These are phyloP conservation scores for Aphanoascus verrucosus DNA, from an alignment of 2,329 filamentous ascomycete genomes.

Conservation along the genomic window DNA sequence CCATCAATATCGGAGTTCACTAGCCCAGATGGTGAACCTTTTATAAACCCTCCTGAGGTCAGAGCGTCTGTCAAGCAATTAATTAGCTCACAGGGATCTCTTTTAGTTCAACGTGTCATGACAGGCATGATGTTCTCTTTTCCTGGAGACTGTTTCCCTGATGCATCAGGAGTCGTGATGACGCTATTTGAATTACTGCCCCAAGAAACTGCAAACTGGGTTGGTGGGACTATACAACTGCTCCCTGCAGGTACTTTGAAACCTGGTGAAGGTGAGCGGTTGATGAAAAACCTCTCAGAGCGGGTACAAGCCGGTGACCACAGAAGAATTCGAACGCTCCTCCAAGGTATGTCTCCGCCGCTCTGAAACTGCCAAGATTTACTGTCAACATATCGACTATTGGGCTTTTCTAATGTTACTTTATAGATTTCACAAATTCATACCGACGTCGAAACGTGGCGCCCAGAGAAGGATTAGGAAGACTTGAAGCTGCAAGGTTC, in stretches of 20 bases:
- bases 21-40: constrained; percentile 49
- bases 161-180: constrained; percentile 85
- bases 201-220: constrained; percentile 66
- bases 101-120: constrained; percentile 76
- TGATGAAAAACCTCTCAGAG: constrained; percentile 71
- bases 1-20: constrained; percentile 46
- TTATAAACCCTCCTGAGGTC: constrained; percentile 58
- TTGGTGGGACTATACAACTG: constrained; percentile 71
- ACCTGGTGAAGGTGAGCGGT: constrained; percentile 64
- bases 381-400: neutral
- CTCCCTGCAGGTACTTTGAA: constrained; percentile 74
- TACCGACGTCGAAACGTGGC: constrained; percentile 91
- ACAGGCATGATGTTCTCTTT: constrained; percentile 99
- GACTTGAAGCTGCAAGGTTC: constrained; percentile 77
- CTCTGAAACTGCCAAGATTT: neutral
- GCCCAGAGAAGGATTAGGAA: constrained; percentile 80
- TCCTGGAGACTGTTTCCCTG: constrained; percentile 86
- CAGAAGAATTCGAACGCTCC: constrained; percentile 67
- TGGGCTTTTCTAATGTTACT: neutral
- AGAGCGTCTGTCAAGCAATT: constrained; percentile 63
- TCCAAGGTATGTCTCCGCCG: constrained; percentile 48
- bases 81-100: constrained; percentile 58
- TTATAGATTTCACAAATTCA: constrained; percentile 76
- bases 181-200: constrained; percentile 81
- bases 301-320: constrained; percentile 59